Conservation (phyloP, 2,329 filamentous ascomycete genomes). For the Xylariaceae sp. region DNA sequence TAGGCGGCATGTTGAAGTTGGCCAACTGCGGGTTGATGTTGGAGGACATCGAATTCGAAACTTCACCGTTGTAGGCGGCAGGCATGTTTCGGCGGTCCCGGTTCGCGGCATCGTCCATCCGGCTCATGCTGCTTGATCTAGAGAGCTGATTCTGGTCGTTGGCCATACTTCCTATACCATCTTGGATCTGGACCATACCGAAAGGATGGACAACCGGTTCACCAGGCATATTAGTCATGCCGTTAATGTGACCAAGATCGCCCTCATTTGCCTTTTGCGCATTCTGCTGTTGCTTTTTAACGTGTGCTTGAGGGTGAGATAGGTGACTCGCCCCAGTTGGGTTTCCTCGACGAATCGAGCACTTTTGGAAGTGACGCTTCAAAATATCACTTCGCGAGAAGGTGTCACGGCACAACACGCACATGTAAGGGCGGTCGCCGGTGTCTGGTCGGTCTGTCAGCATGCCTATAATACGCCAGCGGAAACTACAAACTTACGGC, state of each 20-base stretch:
- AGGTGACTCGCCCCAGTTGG: constrained; percentile 91
- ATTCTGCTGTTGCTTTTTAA: constrained; percentile 70
- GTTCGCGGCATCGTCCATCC: constrained; percentile 50
- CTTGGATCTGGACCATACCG: constrained; percentile 50
- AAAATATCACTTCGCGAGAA: constrained; percentile 97
- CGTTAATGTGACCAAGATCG: constrained; percentile 56
- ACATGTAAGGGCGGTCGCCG: constrained; percentile 96
- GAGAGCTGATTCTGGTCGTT: constrained; percentile 59
- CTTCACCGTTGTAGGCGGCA: constrained; percentile 50
- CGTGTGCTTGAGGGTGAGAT: constrained; percentile 83
- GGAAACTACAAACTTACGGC: constrained; percentile 65
- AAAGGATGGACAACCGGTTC: constrained; percentile 56
- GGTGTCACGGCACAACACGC: constrained; percentile 93
- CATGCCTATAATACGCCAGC: constrained; percentile 1
- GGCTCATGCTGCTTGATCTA: constrained; percentile 55
- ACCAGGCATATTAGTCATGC: constrained; percentile 52
- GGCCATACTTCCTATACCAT: constrained; percentile 55
- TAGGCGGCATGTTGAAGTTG: constrained; percentile 58
- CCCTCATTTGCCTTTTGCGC: constrained; percentile 47
- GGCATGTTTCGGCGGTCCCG: constrained; percentile 55
- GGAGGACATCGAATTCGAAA: constrained; percentile 55
- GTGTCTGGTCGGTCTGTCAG: constrained; percentile 60
- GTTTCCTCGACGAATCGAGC: constrained; percentile 91
- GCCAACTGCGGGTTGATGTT: constrained; percentile 59
- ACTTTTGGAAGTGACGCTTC: constrained; percentile 99